A percentile compares a stretch with the other conserved stretches of the same genome.
phyloP scores from a whole-genome alignment of 1,284 basidiomycete genomes.

The Laetiporus sulphureus region DNA sequence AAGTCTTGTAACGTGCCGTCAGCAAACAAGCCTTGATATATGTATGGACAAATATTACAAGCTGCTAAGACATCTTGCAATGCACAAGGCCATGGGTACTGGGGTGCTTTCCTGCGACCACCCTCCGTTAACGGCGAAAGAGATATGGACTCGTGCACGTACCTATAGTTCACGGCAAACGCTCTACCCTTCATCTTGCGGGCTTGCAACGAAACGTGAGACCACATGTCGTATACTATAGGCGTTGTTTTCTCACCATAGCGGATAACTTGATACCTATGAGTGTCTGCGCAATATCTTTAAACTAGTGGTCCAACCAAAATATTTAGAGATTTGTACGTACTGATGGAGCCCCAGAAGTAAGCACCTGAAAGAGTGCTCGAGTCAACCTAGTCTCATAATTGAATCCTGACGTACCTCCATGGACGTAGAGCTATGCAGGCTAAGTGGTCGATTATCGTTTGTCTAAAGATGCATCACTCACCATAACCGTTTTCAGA shows the following conservation, averaged over 20 bases:
- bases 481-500: constrained; percentile 50
- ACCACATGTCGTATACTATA: neutral
- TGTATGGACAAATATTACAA: too few species aligned
- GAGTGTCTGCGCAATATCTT: constrained; percentile 42
- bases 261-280: constrained; percentile 62
- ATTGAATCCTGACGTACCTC: constrained; percentile 33
- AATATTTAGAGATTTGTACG: neutral
- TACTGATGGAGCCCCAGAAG: constrained; percentile 57
- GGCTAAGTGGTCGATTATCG: neutral
- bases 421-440: constrained; percentile 65
- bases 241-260: constrained; percentile 33
- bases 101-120: constrained; percentile 63
- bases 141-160: constrained; percentile 3
- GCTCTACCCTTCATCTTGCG: constrained; percentile 67
- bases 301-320: neutral
- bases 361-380: constrained; percentile 39
- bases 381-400: too few species aligned
- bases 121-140: constrained; percentile 4
- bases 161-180: constrained; percentile 59
- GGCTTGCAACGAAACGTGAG: constrained; percentile 31
- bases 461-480: constrained; percentile 6
- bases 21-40: too few species aligned
- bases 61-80: constrained; percentile 77
- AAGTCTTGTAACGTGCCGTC: too few species aligned
- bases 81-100: constrained; percentile 86